Evolutionary conservation across 139 green algal genomes (phyloP).

Genomic region (Nannochloris sp.): DNA sequence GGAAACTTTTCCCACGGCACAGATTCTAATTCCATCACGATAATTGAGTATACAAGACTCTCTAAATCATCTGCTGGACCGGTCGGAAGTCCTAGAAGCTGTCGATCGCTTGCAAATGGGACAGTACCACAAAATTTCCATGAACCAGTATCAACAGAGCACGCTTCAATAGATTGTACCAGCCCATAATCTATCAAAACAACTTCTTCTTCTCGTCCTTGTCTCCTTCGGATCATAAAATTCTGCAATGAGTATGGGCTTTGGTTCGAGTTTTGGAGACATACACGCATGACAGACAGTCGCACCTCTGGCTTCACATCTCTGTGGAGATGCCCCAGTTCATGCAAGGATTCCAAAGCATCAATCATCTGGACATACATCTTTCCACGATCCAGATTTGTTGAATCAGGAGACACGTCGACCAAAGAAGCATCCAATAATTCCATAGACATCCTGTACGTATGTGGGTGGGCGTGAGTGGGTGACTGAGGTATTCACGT

Average conservation of each 20-base stretch:
- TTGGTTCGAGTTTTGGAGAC: not conserved
- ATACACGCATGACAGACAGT: not conserved
- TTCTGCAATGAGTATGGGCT: not conserved
- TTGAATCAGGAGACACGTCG: too few relatives aligned
- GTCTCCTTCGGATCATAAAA: slow-evolving; percentile 1
- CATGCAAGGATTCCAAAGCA: slow-evolving; percentile 28
- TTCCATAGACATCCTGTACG: too few relatives aligned
- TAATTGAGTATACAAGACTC: slow-evolving; percentile 32
- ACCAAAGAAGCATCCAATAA: too few relatives aligned
- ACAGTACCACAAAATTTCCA: slow-evolving; percentile 14
- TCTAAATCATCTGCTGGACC: slow-evolving; percentile 36
- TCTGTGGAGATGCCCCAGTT: slow-evolving; percentile 22
- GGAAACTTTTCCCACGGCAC: not conserved
- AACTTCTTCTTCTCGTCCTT: not conserved
- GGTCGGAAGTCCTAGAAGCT: slow-evolving; percentile 8
- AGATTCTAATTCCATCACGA: slow-evolving; percentile 23
- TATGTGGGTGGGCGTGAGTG: too few relatives aligned
- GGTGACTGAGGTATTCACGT: too few relatives aligned
- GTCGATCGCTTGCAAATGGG: slow-evolving; percentile 24
- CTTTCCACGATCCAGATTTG: too few relatives aligned
- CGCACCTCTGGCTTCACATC: slow-evolving; percentile 35
- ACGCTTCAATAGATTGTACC: not conserved
- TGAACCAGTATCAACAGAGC: not conserved
- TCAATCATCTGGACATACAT: slow-evolving; percentile 4
- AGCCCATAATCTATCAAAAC: slow-evolving; percentile 2